These are phyloP conservation scores for Diplotaxis tenuifolia DNA, from an alignment of 345 rosid genomes.

Conservation along the genomic window DNA sequence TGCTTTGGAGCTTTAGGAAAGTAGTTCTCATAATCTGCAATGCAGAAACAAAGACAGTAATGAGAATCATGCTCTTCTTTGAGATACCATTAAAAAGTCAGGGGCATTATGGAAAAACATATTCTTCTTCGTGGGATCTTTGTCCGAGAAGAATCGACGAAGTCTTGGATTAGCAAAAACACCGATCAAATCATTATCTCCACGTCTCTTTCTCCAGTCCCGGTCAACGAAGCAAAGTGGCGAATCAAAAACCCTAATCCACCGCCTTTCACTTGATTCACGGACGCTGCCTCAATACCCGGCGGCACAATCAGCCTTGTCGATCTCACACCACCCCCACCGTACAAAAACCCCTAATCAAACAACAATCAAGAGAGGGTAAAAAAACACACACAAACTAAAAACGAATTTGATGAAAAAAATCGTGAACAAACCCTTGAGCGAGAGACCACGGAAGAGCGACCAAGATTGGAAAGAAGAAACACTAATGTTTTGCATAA, in stretches of 20 bases:
- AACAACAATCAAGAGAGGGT: neutral
- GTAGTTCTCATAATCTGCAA: constrained; percentile 63
- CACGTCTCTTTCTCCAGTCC: constrained; percentile 37
- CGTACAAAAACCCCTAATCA: constrained; percentile 20
- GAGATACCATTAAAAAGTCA: too few species aligned
- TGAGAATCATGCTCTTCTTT: too few species aligned
- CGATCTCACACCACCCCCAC: constrained; percentile 36
- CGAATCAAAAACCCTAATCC: constrained; percentile 56
- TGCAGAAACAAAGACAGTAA: neutral
- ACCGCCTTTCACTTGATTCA: constrained; percentile 36
- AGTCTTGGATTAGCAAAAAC: constrained; percentile 63
- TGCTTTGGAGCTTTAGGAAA: neutral
- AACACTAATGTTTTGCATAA: too few species aligned
- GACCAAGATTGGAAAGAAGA: constrained; percentile 33
- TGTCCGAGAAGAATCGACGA: constrained; percentile 60
- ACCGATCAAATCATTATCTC: constrained; percentile 44
- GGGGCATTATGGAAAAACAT: neutral
- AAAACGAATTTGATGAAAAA: constrained; percentile 10
- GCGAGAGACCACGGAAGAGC: constrained; percentile 37
- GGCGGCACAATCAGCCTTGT: constrained; percentile 14
- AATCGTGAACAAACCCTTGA: constrained; percentile 24
- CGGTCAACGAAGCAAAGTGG: constrained; percentile 50
- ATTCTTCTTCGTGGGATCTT: constrained; percentile 69
- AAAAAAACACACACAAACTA: neutral
- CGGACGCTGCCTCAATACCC: constrained; percentile 18